Conservation (phyloP, 108 stramenopile genomes). For the Seminavis robusta region DNA sequence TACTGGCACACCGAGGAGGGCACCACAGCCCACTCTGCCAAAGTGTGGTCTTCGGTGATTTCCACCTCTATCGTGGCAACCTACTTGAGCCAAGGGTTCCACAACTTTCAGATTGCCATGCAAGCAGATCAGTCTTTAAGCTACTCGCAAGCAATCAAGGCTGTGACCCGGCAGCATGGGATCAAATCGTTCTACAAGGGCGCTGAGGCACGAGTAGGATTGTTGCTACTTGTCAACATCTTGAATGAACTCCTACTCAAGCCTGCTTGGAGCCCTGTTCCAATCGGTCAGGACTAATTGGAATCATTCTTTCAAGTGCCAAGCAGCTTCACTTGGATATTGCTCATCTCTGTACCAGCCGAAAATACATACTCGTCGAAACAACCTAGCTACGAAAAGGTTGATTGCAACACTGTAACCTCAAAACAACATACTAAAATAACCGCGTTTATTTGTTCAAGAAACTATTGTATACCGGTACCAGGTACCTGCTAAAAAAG, state of each 20-base stretch:
- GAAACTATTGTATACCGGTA: too few relatives aligned
- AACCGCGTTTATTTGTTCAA: too few relatives aligned
- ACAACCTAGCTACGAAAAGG: too few relatives aligned
- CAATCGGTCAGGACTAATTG: too few relatives aligned
- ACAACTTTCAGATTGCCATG: slow-evolving; percentile 38
- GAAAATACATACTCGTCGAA: too few relatives aligned
- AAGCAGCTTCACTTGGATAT: too few relatives aligned
- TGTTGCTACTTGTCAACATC: slow-evolving; percentile 28
- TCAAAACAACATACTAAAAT: too few relatives aligned
- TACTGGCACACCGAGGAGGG: slow-evolving; percentile 5
- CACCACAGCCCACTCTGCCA: background rate
- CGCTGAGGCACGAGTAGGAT: slow-evolving; percentile 30
- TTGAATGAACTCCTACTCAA: slow-evolving; percentile 32
- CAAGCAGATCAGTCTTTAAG: slow-evolving; percentile 19
- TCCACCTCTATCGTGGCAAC: slow-evolving; percentile 25
- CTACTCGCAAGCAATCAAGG: slow-evolving; percentile 10
- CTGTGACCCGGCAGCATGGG: slow-evolving; percentile 13
- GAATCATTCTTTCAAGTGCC: too few relatives aligned
- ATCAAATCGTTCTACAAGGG: slow-evolving; percentile 6
- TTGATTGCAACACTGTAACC: too few relatives aligned
- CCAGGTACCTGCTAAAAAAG: too few relatives aligned
- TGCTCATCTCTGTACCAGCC: too few relatives aligned
- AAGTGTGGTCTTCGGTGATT: slow-evolving; percentile 24
- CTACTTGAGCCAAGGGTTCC: slow-evolving; percentile 28
- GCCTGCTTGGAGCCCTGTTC: slow-evolving; percentile 21